These are phyloP conservation scores for Podila clonocystis DNA, from an alignment of 192 early-diverging fungal genomes.

Conservation along the genomic window DNA sequence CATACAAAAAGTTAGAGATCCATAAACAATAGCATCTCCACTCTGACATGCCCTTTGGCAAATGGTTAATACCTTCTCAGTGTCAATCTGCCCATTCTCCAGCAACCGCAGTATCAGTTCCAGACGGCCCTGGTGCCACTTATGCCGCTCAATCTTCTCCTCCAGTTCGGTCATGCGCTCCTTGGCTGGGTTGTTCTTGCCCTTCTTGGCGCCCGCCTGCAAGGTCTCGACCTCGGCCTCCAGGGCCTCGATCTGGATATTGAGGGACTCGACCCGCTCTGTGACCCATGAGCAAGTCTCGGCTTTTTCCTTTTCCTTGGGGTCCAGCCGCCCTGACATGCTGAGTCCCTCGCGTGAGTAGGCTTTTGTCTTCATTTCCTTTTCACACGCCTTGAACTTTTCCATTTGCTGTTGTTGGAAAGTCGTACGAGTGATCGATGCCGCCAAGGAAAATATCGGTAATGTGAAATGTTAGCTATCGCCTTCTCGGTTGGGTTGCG, in stretches of 20 bases:
- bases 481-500: background rate
- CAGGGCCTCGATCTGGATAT: slow-evolving; percentile 90
- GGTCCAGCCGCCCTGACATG: slow-evolving; percentile 86
- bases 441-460: background rate
- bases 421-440: background rate
- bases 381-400: slow-evolving; percentile 96
- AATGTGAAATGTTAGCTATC: background rate
- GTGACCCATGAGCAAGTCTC: slow-evolving; percentile 89
- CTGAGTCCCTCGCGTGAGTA: slow-evolving; percentile 95
- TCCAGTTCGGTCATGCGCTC: slow-evolving; percentile 80
- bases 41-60: no score
- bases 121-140: slow-evolving; percentile 88
- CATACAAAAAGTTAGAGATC: background rate
- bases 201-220: slow-evolving; percentile 72
- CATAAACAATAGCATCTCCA: background rate
- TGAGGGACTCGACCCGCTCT: slow-evolving; percentile 82
- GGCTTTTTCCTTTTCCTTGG: slow-evolving; percentile 91
- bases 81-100: slow-evolving; percentile 89
- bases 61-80: slow-evolving; percentile 80
- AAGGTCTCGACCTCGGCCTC: slow-evolving; percentile 90
- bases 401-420: slow-evolving; percentile 88
- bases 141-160: slow-evolving; percentile 86
- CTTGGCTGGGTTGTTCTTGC: slow-evolving; percentile 83
- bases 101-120: slow-evolving; percentile 94
- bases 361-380: slow-evolving; percentile 99